Evolutionary conservation across 1,284 basidiomycete species (phyloP), one percentile per base, ranked within the genome.

Genomic region (Coniferiporia sulphurascens): DNA sequence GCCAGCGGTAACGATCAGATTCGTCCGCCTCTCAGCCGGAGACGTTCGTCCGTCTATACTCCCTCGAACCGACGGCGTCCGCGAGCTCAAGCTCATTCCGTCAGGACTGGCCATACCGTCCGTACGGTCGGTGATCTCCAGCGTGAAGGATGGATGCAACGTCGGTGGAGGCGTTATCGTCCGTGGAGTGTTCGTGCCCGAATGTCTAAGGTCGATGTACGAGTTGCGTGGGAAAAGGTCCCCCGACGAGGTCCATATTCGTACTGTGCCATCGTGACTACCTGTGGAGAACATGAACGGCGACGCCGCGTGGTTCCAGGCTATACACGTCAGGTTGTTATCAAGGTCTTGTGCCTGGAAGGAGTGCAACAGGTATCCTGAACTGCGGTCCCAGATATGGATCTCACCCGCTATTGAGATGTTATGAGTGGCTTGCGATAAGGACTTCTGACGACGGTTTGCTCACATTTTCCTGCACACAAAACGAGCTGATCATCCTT

Each of bases 301-400:
- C 44, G 87, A 82, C 5, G 79, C 78, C 1, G 80, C 78, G 62
- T 79, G 81, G 68, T 89, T 91, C 86, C 89, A 91, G 15, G 86
- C 86, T 49, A 91, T 81, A 64, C 85, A 89, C 10, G 88, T 90
- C 57, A 91, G 68, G 65, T 89, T 86, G 12, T 86, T 86, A 4
- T 79, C 79, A 54, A 81, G 75, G 15, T 74, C 58, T 65, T 84
- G 82, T 36, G 83, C 78, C 19, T 79, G 81, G 61, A 91, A 77
- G 64, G 84, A 80, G 61, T 87, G 86, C 3, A 91, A 73, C 1
- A 87, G 71, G 19, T 81, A 78, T 8, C 80, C 89, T 7, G 86
- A 86, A 70, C 89, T 86, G 59, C 84, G 80, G 67, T 91, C 89
- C 89, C 89, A 91, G n/a, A 91, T 87, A 66, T 89, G 85, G 34